Evolutionary conservation across 2,329 filamentous ascomycete genomes (phyloP), one percentile per base, ranked within the genome.

Genomic region (Remersonia thermophila): DNA sequence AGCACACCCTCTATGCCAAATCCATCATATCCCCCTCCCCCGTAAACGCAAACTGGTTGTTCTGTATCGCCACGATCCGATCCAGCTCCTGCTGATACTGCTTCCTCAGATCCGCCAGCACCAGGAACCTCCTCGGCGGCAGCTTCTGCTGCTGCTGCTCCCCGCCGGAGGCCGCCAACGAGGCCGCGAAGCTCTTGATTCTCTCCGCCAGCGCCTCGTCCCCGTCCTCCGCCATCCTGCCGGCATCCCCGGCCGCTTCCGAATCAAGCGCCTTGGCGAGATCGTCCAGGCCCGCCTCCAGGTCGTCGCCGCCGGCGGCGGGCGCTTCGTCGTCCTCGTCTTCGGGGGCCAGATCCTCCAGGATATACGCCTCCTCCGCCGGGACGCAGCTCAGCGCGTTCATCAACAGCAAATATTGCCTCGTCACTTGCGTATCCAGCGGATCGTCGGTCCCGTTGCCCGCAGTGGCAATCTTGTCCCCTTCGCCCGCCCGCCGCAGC

Each of bases 21-120:
- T 71, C 67, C 69, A 75, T 74, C 39, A 59, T 51, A 46, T 73
- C 67, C 36, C 65, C 61, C 20, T 62, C 69, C 10, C 60, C 63
- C 43, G 65, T 60, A 42, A 95, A 83, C 12, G 82, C 81, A 66
- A 93, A 95, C 54, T 93, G 77, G 39, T 93, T 86, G 53, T 83
- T 83, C 59, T 91, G 79, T 55, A 95, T 86, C 36, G 83, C 81
- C 35, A 81, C 83, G 47, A 91, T 80, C 44, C 85, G 72, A 59
- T 98, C 91, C 52, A 98, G 63, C 59, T 96, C 86, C 16, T 73
- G 75, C 60, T 93, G 83, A 56, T 95, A 98, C 55, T 89, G 82
- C 57, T 80, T 84, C 51, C 87, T 73, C 35, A 96, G 66, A 55
- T 94, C 87, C 20, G 81, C 81, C 37, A 98, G 62, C 23, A 84